Evolutionary conservation across 1,139 yeast species (phyloP).

Genomic region (Sugiyamaella neomexicana): DNA sequence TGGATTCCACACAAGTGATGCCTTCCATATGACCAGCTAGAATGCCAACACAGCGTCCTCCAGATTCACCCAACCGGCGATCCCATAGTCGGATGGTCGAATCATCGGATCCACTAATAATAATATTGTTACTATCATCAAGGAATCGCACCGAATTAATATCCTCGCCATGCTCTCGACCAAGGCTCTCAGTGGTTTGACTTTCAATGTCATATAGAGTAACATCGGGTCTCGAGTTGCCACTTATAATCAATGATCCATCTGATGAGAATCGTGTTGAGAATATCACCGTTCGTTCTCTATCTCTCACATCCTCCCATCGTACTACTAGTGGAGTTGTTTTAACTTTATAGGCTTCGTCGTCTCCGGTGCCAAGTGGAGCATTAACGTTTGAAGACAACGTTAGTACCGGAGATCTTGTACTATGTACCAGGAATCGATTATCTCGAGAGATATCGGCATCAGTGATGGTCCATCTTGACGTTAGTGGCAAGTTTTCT

Average conservation of each 20-base stretch:
- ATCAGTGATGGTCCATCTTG: constrained; percentile 39
- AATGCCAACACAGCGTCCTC: constrained; percentile 56
- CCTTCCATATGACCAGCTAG: constrained; percentile 71
- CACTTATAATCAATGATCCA: constrained; percentile 30
- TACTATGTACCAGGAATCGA: constrained; percentile 18
- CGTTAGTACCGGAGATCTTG: constrained; percentile 19
- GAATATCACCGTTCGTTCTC: constrained; percentile 19
- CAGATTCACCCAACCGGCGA: constrained; percentile 48
- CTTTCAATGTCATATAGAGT: constrained; percentile 24
- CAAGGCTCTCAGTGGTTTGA: constrained; percentile 15
- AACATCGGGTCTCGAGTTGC: constrained; percentile 26
- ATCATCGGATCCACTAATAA: constrained; percentile 83
- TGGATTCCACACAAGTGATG: constrained; percentile 36
- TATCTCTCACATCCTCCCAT: constrained; percentile 7
- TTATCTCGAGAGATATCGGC: constrained; percentile 34
- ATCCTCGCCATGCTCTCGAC: constrained; percentile 26
- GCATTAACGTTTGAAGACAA: constrained; percentile 11
- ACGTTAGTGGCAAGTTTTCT: constrained; percentile 21
- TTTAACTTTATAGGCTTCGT: not conserved
- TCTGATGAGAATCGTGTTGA: constrained; percentile 32
- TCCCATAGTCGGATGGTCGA: constrained; percentile 85
- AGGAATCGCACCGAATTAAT: constrained; percentile 71
- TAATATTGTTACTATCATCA: constrained; percentile 68
- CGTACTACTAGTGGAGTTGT: constrained; percentile 6
- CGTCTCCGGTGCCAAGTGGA: not conserved